These are phyloP conservation scores for Leptographium procerum DNA, from an alignment of 2,329 filamentous ascomycete genomes.

Conservation along the genomic window DNA sequence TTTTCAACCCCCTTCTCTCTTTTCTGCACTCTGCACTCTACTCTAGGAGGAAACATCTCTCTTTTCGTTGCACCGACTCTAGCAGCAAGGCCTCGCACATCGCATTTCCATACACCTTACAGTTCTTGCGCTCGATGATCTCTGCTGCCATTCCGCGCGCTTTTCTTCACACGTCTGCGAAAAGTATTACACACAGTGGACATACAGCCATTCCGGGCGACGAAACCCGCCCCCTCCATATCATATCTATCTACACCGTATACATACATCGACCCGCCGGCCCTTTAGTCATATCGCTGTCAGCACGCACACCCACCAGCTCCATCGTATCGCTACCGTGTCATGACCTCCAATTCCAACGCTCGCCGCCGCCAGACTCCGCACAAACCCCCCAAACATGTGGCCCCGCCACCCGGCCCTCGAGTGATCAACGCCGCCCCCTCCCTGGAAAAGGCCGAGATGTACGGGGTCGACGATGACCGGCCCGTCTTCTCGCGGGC, in stretches of 20 bases:
- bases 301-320: not conserved
- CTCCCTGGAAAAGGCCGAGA: constrained; percentile 41
- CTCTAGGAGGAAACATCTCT: no score
- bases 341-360: constrained; percentile 30
- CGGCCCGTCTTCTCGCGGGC: constrained; percentile 36
- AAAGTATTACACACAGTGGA: no score
- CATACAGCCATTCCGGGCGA: no score
- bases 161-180: not conserved
- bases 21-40: no score
- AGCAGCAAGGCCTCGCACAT: not conserved
- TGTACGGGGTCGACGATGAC: constrained; percentile 43
- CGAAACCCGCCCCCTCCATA: no score
- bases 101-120: not conserved
- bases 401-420: constrained; percentile 25
- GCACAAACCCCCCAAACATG: constrained; percentile 31
- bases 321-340: constrained; percentile 13
- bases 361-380: constrained; percentile 32
- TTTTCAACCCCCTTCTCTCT: no score
- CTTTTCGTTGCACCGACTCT: not conserved
- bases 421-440: constrained; percentile 44
- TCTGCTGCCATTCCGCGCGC: not conserved
- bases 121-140: not conserved
- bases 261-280: not conserved
- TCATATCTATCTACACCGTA: no score
- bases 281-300: not conserved